Base-by-base conservation (phyloP, 192 early-diverging fungal genomes). In the Geranomyces michiganensis region DNA sequence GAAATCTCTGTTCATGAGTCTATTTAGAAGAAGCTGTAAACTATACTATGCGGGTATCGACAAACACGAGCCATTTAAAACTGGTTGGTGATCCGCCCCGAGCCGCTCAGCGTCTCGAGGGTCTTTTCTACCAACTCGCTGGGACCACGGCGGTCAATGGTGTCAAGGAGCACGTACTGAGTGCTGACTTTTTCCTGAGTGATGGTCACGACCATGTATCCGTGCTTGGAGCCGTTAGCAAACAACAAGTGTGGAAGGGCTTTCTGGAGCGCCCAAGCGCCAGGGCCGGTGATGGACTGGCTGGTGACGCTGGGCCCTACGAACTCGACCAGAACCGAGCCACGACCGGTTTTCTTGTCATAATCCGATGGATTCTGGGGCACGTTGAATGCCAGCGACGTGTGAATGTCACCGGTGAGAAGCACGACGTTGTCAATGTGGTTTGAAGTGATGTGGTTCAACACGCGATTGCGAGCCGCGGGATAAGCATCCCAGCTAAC, bases 401-500 rank as follows among this genome's bases (percentile, higher is more conserved):
- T 60, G 66, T 81, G 79, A 30, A 80, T 68, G 46, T 81, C 79
- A 27, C 79, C 79, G 26, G 79, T 81, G 17, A 81, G 22, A n/a
- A 81, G 30, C 17, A 81, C 77, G 29, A 68, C 72, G 58, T 82
- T 70, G 0, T 65, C 27, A 51, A 82, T 79, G 14, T 30, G 33
- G n/a, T 73, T 62, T n/a, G 49, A 44, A 8, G 48, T 53, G 24
- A 79, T 47, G 30, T 59, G 30, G 43, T 65, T 56, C 51, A 82
- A 36, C 24, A 82, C 33, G 21, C 77, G 48, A 19, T 67, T 46
- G 14, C 80, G 70, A 29, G 45, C 51, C 6, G 68, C 69, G 14
- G 77, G 76, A 70, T 79, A 82, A 24, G 66, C 80, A 55, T 79
- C 79, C 79, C 79, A n/a, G n/a, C n/a, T n/a, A n/a, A n/a, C n/a